phyloP scores from a whole-genome alignment of 148 eudicot species.

The Heliamphora exappendiculata region DNA sequence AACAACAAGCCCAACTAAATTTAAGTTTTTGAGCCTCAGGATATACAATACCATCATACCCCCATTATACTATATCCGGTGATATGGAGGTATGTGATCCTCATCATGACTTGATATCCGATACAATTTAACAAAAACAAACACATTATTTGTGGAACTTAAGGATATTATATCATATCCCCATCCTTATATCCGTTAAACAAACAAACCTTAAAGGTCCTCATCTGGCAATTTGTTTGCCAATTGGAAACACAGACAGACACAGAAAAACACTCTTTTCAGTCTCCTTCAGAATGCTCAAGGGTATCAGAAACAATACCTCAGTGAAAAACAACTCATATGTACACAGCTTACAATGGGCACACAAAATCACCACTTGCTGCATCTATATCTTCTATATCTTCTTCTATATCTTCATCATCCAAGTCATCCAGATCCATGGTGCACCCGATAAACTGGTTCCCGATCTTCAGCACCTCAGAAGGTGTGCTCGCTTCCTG shows the following conservation, averaged over 20 bases:
- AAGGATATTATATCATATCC: too few relatives aligned
- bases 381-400: slow-evolving; percentile 55
- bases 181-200: too few relatives aligned
- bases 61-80: too few relatives aligned
- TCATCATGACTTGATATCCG: background rate
- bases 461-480: slow-evolving; percentile 21
- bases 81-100: too few relatives aligned
- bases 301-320: background rate
- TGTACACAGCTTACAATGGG: slow-evolving; percentile 19
- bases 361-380: slow-evolving; percentile 63
- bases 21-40: too few relatives aligned
- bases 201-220: background rate
- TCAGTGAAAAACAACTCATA: background rate
- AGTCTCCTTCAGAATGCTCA: background rate
- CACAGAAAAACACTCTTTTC: background rate
- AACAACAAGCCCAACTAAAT: too few relatives aligned
- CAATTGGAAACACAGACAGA: background rate
- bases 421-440: slow-evolving; percentile 77
- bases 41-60: too few relatives aligned
- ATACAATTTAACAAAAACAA: background rate
- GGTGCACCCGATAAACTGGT: slow-evolving; percentile 31
- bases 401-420: slow-evolving; percentile 53
- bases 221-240: background rate
- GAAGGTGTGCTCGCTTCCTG: slow-evolving; percentile 48
- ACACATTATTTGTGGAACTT: too few relatives aligned